A percentile compares a stretch with the other conserved stretches of the same genome.
Conservation (phyloP, 2,329 filamentous ascomycete species). For the Albifimbria verrucaria region DNA sequence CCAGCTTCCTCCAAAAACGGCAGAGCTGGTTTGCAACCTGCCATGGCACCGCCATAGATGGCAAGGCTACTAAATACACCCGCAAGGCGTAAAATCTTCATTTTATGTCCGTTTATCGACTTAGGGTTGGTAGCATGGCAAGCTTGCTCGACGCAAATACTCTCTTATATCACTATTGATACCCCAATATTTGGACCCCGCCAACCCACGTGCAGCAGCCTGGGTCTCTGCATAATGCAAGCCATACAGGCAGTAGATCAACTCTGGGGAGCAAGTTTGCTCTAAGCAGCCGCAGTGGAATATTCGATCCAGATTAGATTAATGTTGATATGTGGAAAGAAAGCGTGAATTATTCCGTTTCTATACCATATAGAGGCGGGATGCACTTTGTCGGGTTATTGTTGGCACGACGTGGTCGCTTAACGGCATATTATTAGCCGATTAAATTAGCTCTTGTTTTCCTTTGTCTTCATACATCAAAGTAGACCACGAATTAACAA, state of each 20-base stretch:
- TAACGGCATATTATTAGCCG: no score
- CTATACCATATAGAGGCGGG: no score
- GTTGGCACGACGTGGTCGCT: no score
- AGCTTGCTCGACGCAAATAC: no score
- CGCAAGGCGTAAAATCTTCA: neutral
- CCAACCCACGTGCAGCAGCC: neutral
- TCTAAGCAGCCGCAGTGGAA: neutral
- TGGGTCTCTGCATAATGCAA: neutral
- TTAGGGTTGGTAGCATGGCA: neutral
- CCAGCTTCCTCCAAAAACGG: neutral
- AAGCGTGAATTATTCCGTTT: neutral
- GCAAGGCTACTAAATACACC: neutral
- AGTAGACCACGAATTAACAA: no score
- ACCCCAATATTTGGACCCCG: neutral
- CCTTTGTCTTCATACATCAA: no score
- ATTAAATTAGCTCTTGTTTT: no score
- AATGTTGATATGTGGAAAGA: neutral
- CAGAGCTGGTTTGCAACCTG: neutral
- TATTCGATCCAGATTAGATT: neutral
- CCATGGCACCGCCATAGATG: neutral
- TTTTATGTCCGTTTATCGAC: neutral
- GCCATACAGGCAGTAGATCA: neutral
- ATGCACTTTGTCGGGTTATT: no score
- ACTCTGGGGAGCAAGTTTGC: neutral
- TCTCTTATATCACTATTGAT: neutral